Conservation (phyloP, 75 land plant genomes). For the Chamaecyparis obtusa region DNA sequence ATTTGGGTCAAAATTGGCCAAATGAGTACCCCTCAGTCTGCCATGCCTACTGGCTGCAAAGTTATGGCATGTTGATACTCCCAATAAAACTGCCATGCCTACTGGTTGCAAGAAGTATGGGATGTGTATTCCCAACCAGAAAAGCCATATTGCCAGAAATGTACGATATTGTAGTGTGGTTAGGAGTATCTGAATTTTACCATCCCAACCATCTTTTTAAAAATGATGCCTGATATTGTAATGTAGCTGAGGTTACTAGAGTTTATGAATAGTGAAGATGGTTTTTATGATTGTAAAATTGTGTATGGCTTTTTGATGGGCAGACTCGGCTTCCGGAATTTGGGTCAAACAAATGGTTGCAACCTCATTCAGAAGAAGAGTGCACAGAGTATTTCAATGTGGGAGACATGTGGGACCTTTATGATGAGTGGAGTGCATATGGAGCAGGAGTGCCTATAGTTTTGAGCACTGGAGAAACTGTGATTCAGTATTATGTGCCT, state of each 20-base stretch:
- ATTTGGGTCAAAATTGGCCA: too few relatives aligned
- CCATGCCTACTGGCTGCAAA: too few relatives aligned
- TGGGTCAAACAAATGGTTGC: neutral
- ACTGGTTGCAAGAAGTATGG: too few relatives aligned
- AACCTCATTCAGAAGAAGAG: slow-evolving; percentile 12
- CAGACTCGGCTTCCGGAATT: slow-evolving; percentile 8
- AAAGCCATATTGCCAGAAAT: too few relatives aligned
- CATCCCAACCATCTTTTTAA: too few relatives aligned
- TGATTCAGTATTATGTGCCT: slow-evolving; percentile 50
- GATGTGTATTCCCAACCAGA: too few relatives aligned
- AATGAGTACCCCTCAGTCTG: too few relatives aligned
- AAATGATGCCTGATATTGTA: neutral
- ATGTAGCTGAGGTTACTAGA: neutral
- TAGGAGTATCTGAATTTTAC: too few relatives aligned
- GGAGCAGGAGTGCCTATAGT: slow-evolving; percentile 46
- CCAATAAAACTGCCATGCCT: too few relatives aligned
- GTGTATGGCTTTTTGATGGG: neutral
- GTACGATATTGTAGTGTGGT: too few relatives aligned
- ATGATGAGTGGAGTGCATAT: slow-evolving; percentile 57
- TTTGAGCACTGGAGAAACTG: slow-evolving; percentile 35
- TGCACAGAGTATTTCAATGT: slow-evolving; percentile 27
- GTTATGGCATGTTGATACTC: too few relatives aligned
- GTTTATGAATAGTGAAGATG: neutral
- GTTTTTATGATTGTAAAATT: neutral
- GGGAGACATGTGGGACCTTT: slow-evolving; percentile 42